A percentile compares a stretch with the other conserved stretches of the same genome.
phyloP scores from a whole-genome alignment of 345 rosid genomes.

The Noccaea bulbosa region DNA sequence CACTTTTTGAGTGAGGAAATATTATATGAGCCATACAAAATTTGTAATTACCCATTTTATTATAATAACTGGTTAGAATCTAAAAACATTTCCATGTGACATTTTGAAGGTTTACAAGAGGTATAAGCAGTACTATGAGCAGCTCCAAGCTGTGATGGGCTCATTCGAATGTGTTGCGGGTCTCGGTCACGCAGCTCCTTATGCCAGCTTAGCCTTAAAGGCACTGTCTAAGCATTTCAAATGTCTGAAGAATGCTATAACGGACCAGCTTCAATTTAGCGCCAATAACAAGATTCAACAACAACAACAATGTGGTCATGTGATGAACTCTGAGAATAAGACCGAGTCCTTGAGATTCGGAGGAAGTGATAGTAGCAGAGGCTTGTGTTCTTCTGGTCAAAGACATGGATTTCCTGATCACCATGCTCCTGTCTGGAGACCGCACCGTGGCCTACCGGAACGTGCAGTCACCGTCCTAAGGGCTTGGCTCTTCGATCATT shows the following conservation, averaged over 20 bases:
- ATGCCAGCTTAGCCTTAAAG: conserved; percentile 65
- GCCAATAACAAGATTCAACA: conserved; percentile 45
- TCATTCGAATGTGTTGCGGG: conserved; percentile 85
- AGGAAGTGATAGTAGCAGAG: conserved; percentile 49
- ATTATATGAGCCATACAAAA: conserved; percentile 3
- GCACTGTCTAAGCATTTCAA: conserved; percentile 82
- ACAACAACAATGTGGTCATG: conserved; percentile 40
- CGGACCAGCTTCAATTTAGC: conserved; percentile 74
- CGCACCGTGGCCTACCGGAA: conserved; percentile 91
- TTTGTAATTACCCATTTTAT: background rate
- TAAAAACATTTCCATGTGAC: conserved; percentile 35
- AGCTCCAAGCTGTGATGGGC: conserved; percentile 75
- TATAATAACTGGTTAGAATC: conserved; percentile 1
- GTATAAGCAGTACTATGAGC: conserved; percentile 85
- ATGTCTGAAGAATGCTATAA: conserved; percentile 72
- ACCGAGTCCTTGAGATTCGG: conserved; percentile 54
- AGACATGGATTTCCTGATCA: conserved; percentile 57
- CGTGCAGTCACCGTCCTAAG: conserved; percentile 81
- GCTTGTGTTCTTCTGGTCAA: conserved; percentile 46
- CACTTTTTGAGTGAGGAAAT: conserved; percentile 24
- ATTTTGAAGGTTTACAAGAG: conserved; percentile 66
- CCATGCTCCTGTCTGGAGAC: conserved; percentile 90
- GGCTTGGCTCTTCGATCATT: conserved; percentile 92
- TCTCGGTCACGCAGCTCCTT: conserved; percentile 85
- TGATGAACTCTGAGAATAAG: conserved; percentile 46